Evolutionary conservation across 1,284 basidiomycete genomes (phyloP).

Genomic region (Xerocomus amazonicus): DNA sequence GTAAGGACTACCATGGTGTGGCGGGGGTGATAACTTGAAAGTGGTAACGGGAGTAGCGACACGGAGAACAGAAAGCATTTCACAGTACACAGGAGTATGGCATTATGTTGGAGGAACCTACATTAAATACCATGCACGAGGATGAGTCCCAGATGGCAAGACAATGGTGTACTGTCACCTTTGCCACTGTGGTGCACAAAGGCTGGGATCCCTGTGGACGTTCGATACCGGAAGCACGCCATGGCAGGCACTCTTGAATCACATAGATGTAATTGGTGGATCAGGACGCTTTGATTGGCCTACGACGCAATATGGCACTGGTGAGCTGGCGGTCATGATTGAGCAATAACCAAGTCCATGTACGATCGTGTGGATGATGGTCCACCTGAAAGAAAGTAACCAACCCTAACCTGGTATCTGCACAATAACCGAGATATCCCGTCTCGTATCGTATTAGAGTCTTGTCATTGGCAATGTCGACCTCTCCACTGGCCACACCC

Average conservation of each 20-base stretch:
- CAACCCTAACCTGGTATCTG: constrained; percentile 7
- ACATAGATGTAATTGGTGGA: too few species aligned
- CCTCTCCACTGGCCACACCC: constrained; percentile 30
- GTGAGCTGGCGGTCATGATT: too few species aligned
- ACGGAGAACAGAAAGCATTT: constrained; percentile 17
- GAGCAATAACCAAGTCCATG: too few species aligned
- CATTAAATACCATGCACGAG: constrained; percentile 17
- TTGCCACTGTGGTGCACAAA: constrained; percentile 12
- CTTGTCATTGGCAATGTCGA: constrained; percentile 22
- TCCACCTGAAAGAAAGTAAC: neutral
- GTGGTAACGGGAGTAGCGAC: constrained; percentile 4
- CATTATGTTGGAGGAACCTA: neutral
- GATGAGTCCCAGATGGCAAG: constrained; percentile 1
- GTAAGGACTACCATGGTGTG: constrained; percentile 3
- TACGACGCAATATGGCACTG: too few species aligned
- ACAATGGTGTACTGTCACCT: constrained; percentile 17
- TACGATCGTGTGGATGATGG: neutral
- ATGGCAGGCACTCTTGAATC: neutral
- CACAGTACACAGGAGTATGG: neutral
- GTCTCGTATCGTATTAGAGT: neutral
- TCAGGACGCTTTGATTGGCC: too few species aligned
- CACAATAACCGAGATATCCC: neutral
- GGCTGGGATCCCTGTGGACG: constrained; percentile 5
- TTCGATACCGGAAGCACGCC: too few species aligned
- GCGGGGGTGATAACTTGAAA: constrained; percentile 6